Evolutionary conservation across 495 filamentous ascomycete species (phyloP).

Genomic region (Penicillium nucicola): DNA sequence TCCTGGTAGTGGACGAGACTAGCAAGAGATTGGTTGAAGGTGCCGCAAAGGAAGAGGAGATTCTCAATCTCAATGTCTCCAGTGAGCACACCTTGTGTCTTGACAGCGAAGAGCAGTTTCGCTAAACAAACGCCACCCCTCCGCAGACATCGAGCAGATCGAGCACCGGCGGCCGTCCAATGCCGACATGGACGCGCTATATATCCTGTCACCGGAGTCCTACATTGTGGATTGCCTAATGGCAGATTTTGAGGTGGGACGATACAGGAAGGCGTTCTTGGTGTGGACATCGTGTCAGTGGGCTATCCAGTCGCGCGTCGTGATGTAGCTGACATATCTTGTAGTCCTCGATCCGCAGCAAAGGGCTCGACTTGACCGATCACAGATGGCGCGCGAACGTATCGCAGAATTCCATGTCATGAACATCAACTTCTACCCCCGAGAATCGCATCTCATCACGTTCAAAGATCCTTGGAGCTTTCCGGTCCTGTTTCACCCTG

Average conservation of each 20-base stretch:
- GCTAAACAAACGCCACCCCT: conserved; percentile 28
- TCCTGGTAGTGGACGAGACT: conserved; percentile 79
- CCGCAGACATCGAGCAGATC: conserved; percentile 83
- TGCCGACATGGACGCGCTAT: conserved; percentile 87
- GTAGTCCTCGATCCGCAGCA: conserved; percentile 53
- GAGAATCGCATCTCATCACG: conserved; percentile 86
- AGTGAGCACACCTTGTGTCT: conserved; percentile 54
- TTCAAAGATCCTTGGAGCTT: conserved; percentile 95
- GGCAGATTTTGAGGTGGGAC: conserved; percentile 79
- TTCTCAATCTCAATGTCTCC: conserved; percentile 90
- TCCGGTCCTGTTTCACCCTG: conserved; percentile 85
- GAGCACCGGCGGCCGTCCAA: conserved; percentile 78
- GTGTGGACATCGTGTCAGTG: conserved; percentile 80
- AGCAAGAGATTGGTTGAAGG: conserved; percentile 81
- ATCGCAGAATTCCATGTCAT: conserved; percentile 72
- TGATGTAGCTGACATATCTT: conserved; percentile 13
- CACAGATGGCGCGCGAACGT: conserved; percentile 60
- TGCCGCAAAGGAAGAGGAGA: conserved; percentile 88
- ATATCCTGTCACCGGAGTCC: conserved; percentile 78
- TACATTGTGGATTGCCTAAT: conserved; percentile 91
- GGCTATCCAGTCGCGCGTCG: conserved; percentile 1
- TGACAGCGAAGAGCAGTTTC: conserved; percentile 8
- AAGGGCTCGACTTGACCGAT: conserved; percentile 55
- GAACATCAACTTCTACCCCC: conserved; percentile 82
- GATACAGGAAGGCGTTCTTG: conserved; percentile 71